phyloP scores from a whole-genome alignment of 805 yeast species.

The Yamadazyma ubonensis region DNA sequence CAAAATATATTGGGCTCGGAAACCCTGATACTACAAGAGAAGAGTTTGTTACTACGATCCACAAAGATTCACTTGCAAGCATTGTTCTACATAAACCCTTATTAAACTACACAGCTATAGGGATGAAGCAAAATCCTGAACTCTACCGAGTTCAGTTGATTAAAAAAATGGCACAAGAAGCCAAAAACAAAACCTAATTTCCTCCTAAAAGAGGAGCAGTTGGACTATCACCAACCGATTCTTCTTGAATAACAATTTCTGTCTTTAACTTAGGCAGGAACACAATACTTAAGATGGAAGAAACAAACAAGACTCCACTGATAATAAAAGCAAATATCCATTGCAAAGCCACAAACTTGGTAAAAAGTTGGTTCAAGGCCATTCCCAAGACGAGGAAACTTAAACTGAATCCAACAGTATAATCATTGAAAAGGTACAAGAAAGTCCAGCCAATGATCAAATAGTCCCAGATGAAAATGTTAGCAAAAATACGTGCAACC shows the following conservation, averaged over 20 bases:
- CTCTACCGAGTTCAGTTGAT: slow-evolving; percentile 31
- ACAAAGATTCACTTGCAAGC: slow-evolving; percentile 64
- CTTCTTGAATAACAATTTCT: slow-evolving; percentile 16
- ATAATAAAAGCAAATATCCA: slow-evolving; percentile 82
- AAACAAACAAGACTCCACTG: slow-evolving; percentile 53
- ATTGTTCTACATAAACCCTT: slow-evolving; percentile 58
- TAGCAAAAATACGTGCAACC: slow-evolving; percentile 67
- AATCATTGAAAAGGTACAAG: slow-evolving; percentile 62
- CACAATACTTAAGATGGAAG: slow-evolving; percentile 47
- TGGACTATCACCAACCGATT: slow-evolving; percentile 15
- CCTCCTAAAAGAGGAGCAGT: slow-evolving; percentile 36
- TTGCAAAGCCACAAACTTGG: slow-evolving; percentile 72
- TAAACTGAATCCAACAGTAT: slow-evolving; percentile 63
- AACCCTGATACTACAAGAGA: slow-evolving; percentile 63
- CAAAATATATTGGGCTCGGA: slow-evolving; percentile 75
- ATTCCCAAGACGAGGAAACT: slow-evolving; percentile 61
- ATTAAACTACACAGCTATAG: slow-evolving; percentile 53
- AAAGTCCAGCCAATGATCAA: slow-evolving; percentile 61
- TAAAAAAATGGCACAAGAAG: slow-evolving; percentile 29
- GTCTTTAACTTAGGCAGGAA: slow-evolving; percentile 16
- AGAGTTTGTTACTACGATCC: slow-evolving; percentile 69
- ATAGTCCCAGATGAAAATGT: slow-evolving; percentile 76
- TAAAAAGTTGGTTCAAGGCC: slow-evolving; percentile 67
- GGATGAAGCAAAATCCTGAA: slow-evolving; percentile 42
- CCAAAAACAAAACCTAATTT: neutral